Conservation (phyloP, 495 filamentous ascomycete genomes). For the Hypoxylon trugodes region DNA sequence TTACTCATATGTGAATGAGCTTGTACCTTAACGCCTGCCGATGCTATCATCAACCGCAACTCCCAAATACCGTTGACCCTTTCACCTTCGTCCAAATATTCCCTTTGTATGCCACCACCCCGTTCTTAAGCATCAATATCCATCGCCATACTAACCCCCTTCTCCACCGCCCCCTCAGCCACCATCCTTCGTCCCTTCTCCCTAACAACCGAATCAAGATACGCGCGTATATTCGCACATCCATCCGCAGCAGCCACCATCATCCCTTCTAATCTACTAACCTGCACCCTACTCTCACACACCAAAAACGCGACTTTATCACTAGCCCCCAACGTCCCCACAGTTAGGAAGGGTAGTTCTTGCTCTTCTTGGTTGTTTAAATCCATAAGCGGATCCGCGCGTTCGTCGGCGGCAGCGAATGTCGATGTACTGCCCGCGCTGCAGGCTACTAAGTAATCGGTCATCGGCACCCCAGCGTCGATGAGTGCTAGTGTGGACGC, state of each 20-base stretch:
- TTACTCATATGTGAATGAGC: constrained; percentile 19
- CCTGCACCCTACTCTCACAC: constrained; percentile 84
- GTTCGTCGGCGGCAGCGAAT: constrained; percentile 68
- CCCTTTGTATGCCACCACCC: neutral
- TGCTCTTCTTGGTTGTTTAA: constrained; percentile 86
- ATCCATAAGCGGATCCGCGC: constrained; percentile 88
- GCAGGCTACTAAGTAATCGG: constrained; percentile 86
- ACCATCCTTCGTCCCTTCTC: constrained; percentile 71
- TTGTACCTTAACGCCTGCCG: constrained; percentile 9
- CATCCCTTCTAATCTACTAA: constrained; percentile 85
- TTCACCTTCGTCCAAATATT: neutral
- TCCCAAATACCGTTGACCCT: neutral
- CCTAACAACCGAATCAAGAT: constrained; percentile 75
- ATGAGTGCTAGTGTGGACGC: constrained; percentile 91
- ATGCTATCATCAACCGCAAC: neutral
- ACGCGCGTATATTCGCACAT: constrained; percentile 71
- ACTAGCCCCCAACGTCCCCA: constrained; percentile 74
- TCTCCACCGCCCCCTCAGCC: constrained; percentile 62
- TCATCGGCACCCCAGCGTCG: constrained; percentile 95
- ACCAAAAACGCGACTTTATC: constrained; percentile 82
- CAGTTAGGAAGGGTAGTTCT: constrained; percentile 87
- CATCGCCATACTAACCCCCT: constrained; percentile 54
- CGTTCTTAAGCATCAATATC: constrained; percentile 48
- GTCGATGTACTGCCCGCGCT: constrained; percentile 81
- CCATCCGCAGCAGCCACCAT: constrained; percentile 90